phyloP scores from a whole-genome alignment of 2,329 filamentous ascomycete genomes.

The Curvularia verruculosa region DNA sequence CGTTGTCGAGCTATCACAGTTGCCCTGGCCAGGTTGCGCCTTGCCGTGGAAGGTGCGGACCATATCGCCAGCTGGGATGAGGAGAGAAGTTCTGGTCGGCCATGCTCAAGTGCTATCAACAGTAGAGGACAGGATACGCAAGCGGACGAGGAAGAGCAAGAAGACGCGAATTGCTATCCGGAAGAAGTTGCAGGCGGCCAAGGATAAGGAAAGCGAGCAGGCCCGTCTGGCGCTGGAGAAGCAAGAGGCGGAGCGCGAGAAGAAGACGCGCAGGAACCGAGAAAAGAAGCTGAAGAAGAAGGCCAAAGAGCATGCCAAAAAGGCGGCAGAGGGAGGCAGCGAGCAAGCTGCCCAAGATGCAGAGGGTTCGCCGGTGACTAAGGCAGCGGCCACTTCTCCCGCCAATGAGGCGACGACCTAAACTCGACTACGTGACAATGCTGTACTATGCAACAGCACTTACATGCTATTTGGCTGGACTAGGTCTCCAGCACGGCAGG shows the following conservation, averaged over 20 bases:
- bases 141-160: constrained; percentile 43
- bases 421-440: neutral
- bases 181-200: constrained; percentile 39
- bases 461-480: neutral
- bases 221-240: constrained; percentile 39
- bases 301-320: constrained; percentile 44
- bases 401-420: neutral
- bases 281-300: constrained; percentile 50
- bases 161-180: constrained; percentile 44
- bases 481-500: neutral
- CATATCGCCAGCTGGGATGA: constrained; percentile 39
- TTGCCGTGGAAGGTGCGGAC: constrained; percentile 46
- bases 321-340: constrained; percentile 18
- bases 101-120: constrained; percentile 30
- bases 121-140: constrained; percentile 31
- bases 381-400: neutral
- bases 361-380: neutral
- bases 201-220: constrained; percentile 33
- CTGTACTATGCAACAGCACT: neutral
- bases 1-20: constrained; percentile 36
- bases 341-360: constrained; percentile 2
- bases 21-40: constrained; percentile 44
- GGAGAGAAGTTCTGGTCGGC: constrained; percentile 39
- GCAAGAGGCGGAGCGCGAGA: constrained; percentile 44
- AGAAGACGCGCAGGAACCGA: constrained; percentile 44